phyloP scores from a whole-genome alignment of 2,329 filamentous ascomycete species.

The Aspergillus aculeatinus region DNA sequence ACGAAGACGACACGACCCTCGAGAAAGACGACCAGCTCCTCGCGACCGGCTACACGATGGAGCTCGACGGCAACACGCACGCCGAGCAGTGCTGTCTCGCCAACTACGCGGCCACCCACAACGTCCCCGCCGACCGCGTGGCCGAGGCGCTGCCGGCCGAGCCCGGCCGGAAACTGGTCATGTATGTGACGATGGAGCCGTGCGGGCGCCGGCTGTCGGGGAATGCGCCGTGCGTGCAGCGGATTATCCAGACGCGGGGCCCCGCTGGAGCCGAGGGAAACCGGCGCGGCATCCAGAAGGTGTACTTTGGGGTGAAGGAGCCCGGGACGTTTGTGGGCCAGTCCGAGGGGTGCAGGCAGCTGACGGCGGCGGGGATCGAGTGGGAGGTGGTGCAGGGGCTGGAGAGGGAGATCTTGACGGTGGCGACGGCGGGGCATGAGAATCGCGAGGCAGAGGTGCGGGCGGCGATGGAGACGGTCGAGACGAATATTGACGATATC shows the following conservation, averaged over 20 bases:
- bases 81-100: conserved; percentile 89
- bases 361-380: conserved; percentile 70
- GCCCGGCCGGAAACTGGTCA: conserved; percentile 50
- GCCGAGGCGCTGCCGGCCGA: conserved; percentile 43
- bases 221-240: conserved; percentile 64
- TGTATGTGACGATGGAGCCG: conserved; percentile 87
- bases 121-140: conserved; percentile 36
- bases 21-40: conserved; percentile 56
- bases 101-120: conserved; percentile 55
- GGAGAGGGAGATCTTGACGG: conserved; percentile 74
- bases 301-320: conserved; percentile 86
- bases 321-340: conserved; percentile 85
- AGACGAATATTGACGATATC: conserved; percentile 40
- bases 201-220: conserved; percentile 48
- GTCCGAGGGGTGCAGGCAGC: conserved; percentile 70
- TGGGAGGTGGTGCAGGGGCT: conserved; percentile 73
- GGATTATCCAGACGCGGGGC: conserved; percentile 59
- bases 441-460: conserved; percentile 33
- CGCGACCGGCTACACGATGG: conserved; percentile 84
- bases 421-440: conserved; percentile 80
- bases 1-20: conserved; percentile 25
- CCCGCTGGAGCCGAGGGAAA: conserved; percentile 31
- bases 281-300: conserved; percentile 65
- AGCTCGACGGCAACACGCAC: conserved; percentile 89
- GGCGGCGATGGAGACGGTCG: conserved; percentile 27